Percentiles rank a stretch among this genome's conserved stretches.
Evolutionary conservation across 495 filamentous ascomycete species (phyloP).

Genomic region (Penicillium parvum): DNA sequence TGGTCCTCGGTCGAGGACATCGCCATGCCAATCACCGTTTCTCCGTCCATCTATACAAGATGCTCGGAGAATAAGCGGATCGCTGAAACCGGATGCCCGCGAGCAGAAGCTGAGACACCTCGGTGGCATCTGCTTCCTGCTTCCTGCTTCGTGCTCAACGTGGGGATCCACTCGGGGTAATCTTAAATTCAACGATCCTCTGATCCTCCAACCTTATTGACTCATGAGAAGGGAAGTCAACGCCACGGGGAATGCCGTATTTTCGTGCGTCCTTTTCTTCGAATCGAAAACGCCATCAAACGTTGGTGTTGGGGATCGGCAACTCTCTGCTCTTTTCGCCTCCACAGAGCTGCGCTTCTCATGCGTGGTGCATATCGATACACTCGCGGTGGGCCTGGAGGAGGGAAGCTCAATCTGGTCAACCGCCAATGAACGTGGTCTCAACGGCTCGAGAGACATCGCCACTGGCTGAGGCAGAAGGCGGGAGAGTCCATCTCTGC

Average conservation of each 20-base stretch:
- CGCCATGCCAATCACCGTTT: slow-evolving; percentile 1
- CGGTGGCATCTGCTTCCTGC: slow-evolving; percentile 12
- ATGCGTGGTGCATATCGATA: slow-evolving; percentile 3
- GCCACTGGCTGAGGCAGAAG: not conserved
- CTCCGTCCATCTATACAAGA: not conserved
- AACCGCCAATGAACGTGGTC: slow-evolving; percentile 3
- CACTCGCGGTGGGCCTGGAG: slow-evolving; percentile 1
- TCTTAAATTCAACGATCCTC: slow-evolving; percentile 18
- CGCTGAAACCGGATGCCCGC: too few species aligned
- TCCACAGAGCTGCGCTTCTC: not conserved
- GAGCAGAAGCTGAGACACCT: slow-evolving; percentile 2
- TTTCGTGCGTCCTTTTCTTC: not conserved
- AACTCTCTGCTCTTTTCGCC: slow-evolving; percentile 2
- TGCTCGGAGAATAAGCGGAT: too few species aligned
- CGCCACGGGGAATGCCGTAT: slow-evolving; percentile 6
- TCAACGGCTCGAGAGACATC: not conserved
- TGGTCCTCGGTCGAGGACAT: slow-evolving; percentile 19
- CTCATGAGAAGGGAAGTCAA: slow-evolving; percentile 1
- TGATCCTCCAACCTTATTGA: slow-evolving; percentile 18
- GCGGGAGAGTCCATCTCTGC: not conserved
- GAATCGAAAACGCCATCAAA: not conserved
- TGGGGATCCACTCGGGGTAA: slow-evolving; percentile 20
- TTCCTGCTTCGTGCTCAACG: too few species aligned
- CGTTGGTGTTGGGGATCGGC: slow-evolving; percentile 7
- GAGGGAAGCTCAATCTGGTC: slow-evolving; percentile 1